These are phyloP conservation scores for Extremus antarcticus DNA, from an alignment of 495 filamentous ascomycete species.

Conservation along the genomic window DNA sequence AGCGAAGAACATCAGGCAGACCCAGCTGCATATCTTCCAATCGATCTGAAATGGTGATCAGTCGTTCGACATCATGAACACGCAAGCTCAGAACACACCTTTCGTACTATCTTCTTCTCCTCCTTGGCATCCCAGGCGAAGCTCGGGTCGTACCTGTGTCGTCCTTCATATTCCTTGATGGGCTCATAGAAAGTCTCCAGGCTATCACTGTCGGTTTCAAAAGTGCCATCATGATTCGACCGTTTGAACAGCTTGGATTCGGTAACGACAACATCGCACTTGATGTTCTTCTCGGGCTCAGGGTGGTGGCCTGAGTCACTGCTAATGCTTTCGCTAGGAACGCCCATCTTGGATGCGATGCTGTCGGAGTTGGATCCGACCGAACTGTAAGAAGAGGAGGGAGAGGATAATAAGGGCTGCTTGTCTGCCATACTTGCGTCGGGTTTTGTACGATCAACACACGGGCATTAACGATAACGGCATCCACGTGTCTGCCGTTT, in stretches of 20 bases:
- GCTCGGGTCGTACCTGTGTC: slow-evolving; percentile 65
- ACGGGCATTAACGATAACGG: not conserved
- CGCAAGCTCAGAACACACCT: slow-evolving; percentile 39
- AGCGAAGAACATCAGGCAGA: slow-evolving; percentile 72
- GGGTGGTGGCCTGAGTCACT: not conserved
- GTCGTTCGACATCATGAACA: slow-evolving; percentile 3
- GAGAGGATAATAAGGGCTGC: not conserved
- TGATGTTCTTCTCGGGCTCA: not conserved
- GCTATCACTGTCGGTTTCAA: slow-evolving; percentile 17
- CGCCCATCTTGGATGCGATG: not conserved
- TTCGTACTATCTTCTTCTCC: slow-evolving; percentile 56
- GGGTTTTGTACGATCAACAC: not conserved
- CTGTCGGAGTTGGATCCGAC: not conserved
- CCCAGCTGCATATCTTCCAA: slow-evolving; percentile 49
- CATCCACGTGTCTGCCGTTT: not conserved
- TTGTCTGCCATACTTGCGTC: not conserved
- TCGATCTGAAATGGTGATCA: too few relatives aligned
- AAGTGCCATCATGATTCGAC: slow-evolving; percentile 12
- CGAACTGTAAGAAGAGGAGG: not conserved
- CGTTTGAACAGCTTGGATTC: not conserved
- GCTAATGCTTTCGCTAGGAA: not conserved
- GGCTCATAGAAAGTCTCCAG: slow-evolving; percentile 42
- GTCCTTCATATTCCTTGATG: slow-evolving; percentile 52
- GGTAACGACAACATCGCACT: not conserved
- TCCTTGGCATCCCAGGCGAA: slow-evolving; percentile 61